Base-by-base conservation (phyloP, 2,329 filamentous ascomycete genomes). In the Diaporthe citri region DNA sequence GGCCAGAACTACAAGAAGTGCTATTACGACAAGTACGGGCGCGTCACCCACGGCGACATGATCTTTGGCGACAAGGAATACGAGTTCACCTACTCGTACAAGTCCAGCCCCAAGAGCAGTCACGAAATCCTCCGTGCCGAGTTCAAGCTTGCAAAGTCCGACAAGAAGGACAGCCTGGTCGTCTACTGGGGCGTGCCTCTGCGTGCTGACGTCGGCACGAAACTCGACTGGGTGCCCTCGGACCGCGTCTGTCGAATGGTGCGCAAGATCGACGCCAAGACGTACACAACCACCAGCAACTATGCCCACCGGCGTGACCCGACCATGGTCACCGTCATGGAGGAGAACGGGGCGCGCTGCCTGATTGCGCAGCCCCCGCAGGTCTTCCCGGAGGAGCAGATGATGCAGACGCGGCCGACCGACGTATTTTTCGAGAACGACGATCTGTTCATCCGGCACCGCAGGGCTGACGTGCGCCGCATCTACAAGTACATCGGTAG, bases 221-320 rank as follows among this genome's bases (percentile, higher is more conserved):
- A 78, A 43, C 76, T 80, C 71, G 78, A 82, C 73, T 84, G 83
- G 82, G 78, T 81, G 6, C 82, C 82, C 1, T 83, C 82, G 15
- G 81, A 84, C 51, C 81, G 80, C n/a, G 79, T 84, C 36, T 81
- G 80, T 74, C 81, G 80, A 22, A 77, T 84, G 9, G 81, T 83
- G n/a, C 80, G 79, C 70, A 77, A 78, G 20, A 78, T 81, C 15
- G 78, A 71, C 25, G 74, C 75, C 20, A 78, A 79, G 71, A 78
- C 77, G 8, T 81, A 82, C 69, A 79, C 80, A n/a, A 83, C 82
- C 4, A 79, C 80, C 48, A 78, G 79, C 73, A 79, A 82, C 46
- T 84, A 85, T 70, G 79, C 80, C 43, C 84, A 85, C 71, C 81
- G 83, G 13, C 80, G 82, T n/a, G 83, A 85, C 72, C 83, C 83